phyloP scores from a whole-genome alignment of 345 rosid genomes.

The Melaleuca alternifolia region DNA sequence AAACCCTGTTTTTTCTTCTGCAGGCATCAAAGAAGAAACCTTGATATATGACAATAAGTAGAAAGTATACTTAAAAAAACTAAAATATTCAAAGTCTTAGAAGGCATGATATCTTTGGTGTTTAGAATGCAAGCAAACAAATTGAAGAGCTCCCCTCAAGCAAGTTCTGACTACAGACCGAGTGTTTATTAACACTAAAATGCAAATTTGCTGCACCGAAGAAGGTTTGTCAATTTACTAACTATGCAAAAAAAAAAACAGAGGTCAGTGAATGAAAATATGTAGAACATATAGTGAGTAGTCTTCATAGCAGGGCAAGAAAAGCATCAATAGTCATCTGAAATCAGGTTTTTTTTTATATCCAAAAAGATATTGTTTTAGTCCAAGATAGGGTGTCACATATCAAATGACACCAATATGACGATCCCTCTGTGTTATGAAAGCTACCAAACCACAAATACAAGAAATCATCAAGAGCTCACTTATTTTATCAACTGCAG shows the following conservation, averaged over 20 bases:
- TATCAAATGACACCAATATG: background rate
- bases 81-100: background rate
- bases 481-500: constrained; percentile 87
- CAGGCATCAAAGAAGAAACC: background rate
- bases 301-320: no score
- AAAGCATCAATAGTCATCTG: no score
- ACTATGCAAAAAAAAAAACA: no score
- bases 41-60: background rate
- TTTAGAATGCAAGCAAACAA: background rate
- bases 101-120: background rate
- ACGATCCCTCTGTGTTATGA: background rate
- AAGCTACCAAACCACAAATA: background rate
- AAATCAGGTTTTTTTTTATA: background rate
- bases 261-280: no score
- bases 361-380: background rate
- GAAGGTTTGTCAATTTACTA: no score
- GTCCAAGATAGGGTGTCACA: background rate
- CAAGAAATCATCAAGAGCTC: constrained; percentile 16
- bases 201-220: no score
- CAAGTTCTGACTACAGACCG: no score
- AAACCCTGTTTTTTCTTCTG: constrained; percentile 67
- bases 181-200: no score
- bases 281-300: no score
- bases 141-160: background rate
- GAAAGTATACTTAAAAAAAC: background rate